Conservation (phyloP, 768 basidiomycete species). For the Podaxis rugospora region DNA sequence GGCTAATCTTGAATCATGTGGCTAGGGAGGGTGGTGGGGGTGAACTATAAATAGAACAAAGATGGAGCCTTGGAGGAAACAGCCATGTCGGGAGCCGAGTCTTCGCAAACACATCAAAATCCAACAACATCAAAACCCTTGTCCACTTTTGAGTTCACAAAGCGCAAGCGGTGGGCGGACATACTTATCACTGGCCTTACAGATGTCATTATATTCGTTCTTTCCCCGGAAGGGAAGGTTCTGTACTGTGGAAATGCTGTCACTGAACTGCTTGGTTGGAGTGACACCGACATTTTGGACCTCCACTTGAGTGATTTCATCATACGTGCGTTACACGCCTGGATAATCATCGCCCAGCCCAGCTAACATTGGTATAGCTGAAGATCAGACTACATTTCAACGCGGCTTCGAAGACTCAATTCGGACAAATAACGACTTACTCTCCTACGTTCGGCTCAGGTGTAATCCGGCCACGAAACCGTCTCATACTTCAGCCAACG, state of each 20-base stretch:
- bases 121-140: slow-evolving; percentile 19
- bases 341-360: background rate
- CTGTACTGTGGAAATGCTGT: slow-evolving; percentile 68
- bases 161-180: slow-evolving; percentile 84
- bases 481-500: slow-evolving; percentile 27
- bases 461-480: slow-evolving; percentile 28
- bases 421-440: slow-evolving; percentile 43
- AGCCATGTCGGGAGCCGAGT: slow-evolving; percentile 10
- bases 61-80: background rate
- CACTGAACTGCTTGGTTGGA: slow-evolving; percentile 74
- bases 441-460: slow-evolving; percentile 58
- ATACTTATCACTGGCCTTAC: slow-evolving; percentile 72
- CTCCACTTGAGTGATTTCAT: slow-evolving; percentile 60
- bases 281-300: slow-evolving; percentile 68
- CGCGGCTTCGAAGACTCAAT: slow-evolving; percentile 54
- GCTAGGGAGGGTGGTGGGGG: background rate
- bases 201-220: slow-evolving; percentile 65
- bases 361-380: slow-evolving; percentile 31
- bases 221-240: slow-evolving; percentile 58
- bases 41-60: slow-evolving; percentile 11
- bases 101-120: slow-evolving; percentile 10
- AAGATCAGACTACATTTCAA: slow-evolving; percentile 56
- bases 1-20: background rate
- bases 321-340: slow-evolving; percentile 39
- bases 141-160: slow-evolving; percentile 73